Percentiles rank a stretch among this genome's conserved stretches.
Evolutionary conservation across 805 yeast genomes (phyloP).

Genomic region (Metschnikowia drakensbergensis): DNA sequence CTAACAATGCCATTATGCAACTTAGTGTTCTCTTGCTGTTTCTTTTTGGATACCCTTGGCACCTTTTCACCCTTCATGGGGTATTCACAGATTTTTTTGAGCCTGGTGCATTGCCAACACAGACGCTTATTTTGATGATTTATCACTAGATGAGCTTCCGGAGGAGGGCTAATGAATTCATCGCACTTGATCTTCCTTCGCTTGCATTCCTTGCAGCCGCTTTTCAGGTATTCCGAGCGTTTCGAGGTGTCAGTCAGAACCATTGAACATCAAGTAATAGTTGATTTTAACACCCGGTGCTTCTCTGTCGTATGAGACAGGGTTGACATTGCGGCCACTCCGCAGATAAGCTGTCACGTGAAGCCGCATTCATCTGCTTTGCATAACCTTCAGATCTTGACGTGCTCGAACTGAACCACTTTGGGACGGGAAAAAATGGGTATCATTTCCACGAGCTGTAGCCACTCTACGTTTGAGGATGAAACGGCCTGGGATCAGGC

Average conservation of each 20-base stretch:
- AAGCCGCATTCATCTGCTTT: background rate
- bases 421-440: too few species aligned
- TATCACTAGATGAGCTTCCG: conserved; percentile 11
- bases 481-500: background rate
- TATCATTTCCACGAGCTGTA: too few species aligned
- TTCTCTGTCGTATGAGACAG: background rate
- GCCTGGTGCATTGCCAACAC: conserved; percentile 35
- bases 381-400: too few species aligned
- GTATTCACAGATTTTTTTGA: conserved; percentile 33
- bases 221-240: conserved; percentile 30
- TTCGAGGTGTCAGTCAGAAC: background rate
- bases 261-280: conserved; percentile 1
- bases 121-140: conserved; percentile 23
- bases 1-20: background rate
- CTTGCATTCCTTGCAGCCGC: conserved; percentile 43
- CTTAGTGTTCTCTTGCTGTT: background rate
- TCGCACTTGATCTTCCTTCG: conserved; percentile 42
- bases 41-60: conserved; percentile 14
- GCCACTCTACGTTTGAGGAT: too few species aligned
- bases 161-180: conserved; percentile 21
- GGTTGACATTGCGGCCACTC: background rate
- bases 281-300: background rate
- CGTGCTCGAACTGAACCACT: too few species aligned
- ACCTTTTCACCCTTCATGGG: conserved; percentile 37
- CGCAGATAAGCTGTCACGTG: conserved; percentile 4